These are phyloP conservation scores for Schizonepeta tenuifolia DNA, from an alignment of 257 asterid genomes.

Conservation along the genomic window DNA sequence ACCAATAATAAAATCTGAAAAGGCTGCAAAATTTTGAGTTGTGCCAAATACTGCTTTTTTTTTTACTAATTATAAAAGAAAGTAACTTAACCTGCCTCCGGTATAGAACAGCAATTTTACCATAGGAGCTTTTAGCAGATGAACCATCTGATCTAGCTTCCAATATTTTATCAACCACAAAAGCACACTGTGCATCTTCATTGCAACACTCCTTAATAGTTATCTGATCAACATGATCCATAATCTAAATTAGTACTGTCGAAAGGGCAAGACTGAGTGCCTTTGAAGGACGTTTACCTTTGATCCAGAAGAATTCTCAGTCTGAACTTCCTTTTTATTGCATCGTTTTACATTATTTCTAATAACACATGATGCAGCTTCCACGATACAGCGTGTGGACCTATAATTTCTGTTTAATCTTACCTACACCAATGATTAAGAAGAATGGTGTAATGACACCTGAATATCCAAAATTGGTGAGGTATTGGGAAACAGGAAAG, in stretches of 20 bases:
- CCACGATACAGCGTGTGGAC: constrained; percentile 91
- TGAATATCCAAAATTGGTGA: constrained; percentile 14
- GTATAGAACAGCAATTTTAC: constrained; percentile 80
- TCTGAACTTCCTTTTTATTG: constrained; percentile 66
- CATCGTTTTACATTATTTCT: constrained; percentile 72
- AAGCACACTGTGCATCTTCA: constrained; percentile 92
- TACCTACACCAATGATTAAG: constrained; percentile 58
- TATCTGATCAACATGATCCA: constrained; percentile 55
- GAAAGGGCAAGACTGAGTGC: constrained; percentile 10
- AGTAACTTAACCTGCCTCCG: constrained; percentile 88
- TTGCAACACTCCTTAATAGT: constrained; percentile 85
- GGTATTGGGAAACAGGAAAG: constrained; percentile 17
- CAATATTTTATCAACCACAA: constrained; percentile 89
- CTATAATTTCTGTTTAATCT: constrained; percentile 83
- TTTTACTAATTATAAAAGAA: constrained; percentile 27
- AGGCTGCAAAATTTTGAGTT: constrained; percentile 9
- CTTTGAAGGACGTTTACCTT: constrained; percentile 56
- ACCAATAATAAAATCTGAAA: constrained; percentile 13
- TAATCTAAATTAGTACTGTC: constrained; percentile 28
- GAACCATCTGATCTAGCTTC: constrained; percentile 73
- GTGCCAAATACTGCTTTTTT: constrained; percentile 30
- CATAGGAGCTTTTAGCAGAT: constrained; percentile 64
- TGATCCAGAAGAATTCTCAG: constrained; percentile 83
- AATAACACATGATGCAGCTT: constrained; percentile 90
- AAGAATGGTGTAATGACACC: constrained; percentile 31